These are phyloP conservation scores for Grosmannia huntii DNA, from an alignment of 2,329 filamentous ascomycete genomes.

Conservation along the genomic window DNA sequence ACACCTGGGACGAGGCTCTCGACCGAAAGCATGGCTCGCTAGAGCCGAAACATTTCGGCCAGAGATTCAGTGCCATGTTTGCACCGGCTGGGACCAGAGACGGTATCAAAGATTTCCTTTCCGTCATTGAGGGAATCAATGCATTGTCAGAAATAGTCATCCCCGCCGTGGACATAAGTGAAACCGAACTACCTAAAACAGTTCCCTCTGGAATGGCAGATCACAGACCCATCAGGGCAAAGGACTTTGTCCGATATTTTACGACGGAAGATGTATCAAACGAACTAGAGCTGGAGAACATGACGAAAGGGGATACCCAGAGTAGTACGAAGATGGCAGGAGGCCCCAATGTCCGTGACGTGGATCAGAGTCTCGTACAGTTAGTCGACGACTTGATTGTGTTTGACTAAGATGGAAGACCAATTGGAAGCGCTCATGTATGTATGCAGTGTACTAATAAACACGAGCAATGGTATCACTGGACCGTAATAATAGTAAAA, in stretches of 20 bases:
- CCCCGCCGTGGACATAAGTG: not conserved
- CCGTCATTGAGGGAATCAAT: not conserved
- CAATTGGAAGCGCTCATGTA: not conserved
- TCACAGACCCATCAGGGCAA: too few species aligned
- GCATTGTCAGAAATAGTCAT: not conserved
- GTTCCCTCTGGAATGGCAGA: not conserved
- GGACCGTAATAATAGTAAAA: not conserved
- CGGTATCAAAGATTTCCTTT: constrained; percentile 6
- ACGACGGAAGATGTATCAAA: not conserved
- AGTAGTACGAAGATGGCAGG: not conserved
- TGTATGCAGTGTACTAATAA: not conserved
- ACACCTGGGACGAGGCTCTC: constrained; percentile 3
- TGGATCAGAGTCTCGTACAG: not conserved
- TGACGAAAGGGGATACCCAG: not conserved
- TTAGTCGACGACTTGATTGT: constrained; percentile 1
- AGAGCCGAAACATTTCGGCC: constrained; percentile 5
- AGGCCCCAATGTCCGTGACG: not conserved
- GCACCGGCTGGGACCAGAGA: not conserved
- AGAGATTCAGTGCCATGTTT: constrained; percentile 6
- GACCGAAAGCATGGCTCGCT: not conserved
- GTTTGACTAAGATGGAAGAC: constrained; percentile 7
- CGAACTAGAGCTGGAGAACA: not conserved
- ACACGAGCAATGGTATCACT: constrained; percentile 2
- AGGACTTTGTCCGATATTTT: not conserved
- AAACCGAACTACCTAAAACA: not conserved